Evolutionary conservation across 192 early-diverging fungal genomes (phyloP), one percentile per base, ranked within the genome.

Genomic region (Endogone sp.): DNA sequence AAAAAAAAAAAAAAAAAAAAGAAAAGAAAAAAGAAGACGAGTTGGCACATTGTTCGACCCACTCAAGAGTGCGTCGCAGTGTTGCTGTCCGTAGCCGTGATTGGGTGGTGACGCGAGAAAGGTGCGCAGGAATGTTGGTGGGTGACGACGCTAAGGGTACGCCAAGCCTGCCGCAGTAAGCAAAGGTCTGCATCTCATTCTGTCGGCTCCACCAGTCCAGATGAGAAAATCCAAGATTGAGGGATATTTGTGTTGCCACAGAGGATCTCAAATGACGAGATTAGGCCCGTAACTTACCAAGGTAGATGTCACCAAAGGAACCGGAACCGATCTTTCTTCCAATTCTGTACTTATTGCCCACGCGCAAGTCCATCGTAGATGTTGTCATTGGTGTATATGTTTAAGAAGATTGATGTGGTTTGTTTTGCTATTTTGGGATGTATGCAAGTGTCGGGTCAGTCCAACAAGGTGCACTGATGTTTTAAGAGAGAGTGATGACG

Each of bases 291-390:
- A 27, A 67, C 82, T 77, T 79, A 93, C 93, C 93, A 64, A 96
- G 88, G 76, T 93, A 98, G 76, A 99, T 96, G 72, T 98, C 97
- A 55, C 97, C 97, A 89, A 99, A 99, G 56, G 92, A 94, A 60
- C 97, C 97, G 59, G 91, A 91, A 55, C 97, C 97, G 80, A 99
- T 94, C 83, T 98, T 99, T 62, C 93, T 85, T 61, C 95, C 95
- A 67, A 99, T 90, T 61, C 92, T 86, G 84, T 90, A 99, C 81
- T 94, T 95, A 82, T 93, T 93, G 77, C 91, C 96, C 63, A 99
- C 92, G 78, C 95, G 79, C 71, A 93, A 81, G 80, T 93, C 90
- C 87, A 93, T 82, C 56, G 79, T 65, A 64, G 73, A 78, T 49
- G 61, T 67, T 6, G 22, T 1, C 16, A 28, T 44, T 32, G 31